Percentiles rank a stretch among this genome's conserved stretches.
Evolutionary conservation across 1,139 yeast genomes (phyloP).

Genomic region (Yamadazyma dendronema): DNA sequence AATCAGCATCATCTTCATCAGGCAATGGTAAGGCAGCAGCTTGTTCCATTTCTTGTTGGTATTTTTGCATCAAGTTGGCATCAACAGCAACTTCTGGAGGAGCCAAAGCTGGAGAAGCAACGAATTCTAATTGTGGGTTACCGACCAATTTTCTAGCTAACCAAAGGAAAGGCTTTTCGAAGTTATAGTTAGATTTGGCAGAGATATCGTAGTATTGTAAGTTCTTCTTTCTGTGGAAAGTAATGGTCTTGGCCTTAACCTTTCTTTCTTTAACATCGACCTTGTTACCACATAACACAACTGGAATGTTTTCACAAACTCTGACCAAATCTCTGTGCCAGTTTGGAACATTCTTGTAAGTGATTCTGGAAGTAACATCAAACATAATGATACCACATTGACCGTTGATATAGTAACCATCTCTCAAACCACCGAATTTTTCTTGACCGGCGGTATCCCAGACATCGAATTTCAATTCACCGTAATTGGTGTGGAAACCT

Average conservation of each 20-base stretch:
- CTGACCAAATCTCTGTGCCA: slow-evolving; percentile 99
- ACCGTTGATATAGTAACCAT: slow-evolving; percentile 98
- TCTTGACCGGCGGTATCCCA: slow-evolving; percentile 99
- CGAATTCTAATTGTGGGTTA: slow-evolving; percentile 96
- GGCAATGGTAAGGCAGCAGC: slow-evolving; percentile 99
- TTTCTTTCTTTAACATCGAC: slow-evolving; percentile 99
- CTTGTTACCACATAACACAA: slow-evolving; percentile 98
- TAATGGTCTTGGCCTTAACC: slow-evolving; percentile 99
- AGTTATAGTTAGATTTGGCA: slow-evolving; percentile 99
- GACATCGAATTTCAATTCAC: slow-evolving; percentile 98
- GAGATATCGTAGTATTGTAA: slow-evolving; percentile 99
- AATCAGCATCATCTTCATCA: slow-evolving; percentile 99
- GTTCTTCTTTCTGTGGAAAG: slow-evolving; percentile 99
- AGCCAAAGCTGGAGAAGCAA: slow-evolving; percentile 98
- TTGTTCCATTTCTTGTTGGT: slow-evolving; percentile 99
- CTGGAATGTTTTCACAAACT: slow-evolving; percentile 99
- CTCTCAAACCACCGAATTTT: slow-evolving; percentile 99
- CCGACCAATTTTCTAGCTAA: slow-evolving; percentile 99
- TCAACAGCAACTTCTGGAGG: slow-evolving; percentile 99
- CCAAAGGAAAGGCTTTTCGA: slow-evolving; percentile 99
- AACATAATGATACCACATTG: slow-evolving; percentile 99
- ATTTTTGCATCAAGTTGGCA: slow-evolving; percentile 92
- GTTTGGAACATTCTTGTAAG: slow-evolving; percentile 99
- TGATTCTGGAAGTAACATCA: slow-evolving; percentile 98
- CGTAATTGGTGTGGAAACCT: slow-evolving; percentile 97